Conservation (phyloP, 768 basidiomycete species). For the Boletellus ananas region DNA sequence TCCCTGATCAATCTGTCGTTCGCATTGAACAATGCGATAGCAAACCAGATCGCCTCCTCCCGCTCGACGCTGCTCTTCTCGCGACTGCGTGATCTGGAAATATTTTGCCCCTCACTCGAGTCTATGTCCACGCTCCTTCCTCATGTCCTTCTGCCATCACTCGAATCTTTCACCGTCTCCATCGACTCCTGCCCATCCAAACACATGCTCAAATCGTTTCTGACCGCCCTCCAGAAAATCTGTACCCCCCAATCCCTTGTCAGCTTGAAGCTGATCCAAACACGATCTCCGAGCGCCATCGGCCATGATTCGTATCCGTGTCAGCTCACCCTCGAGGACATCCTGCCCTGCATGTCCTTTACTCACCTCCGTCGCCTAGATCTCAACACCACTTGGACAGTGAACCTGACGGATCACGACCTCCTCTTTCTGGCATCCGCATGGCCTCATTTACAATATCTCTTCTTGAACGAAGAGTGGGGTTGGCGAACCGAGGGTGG, state of each 20-base stretch:
- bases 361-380: conserved; percentile 9
- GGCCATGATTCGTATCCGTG: background rate
- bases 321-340: conserved; percentile 17
- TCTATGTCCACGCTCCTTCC: conserved; percentile 1
- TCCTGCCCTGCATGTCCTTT: conserved; percentile 15
- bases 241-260: conserved; percentile 4
- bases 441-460: conserved; percentile 15
- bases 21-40: background rate
- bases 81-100: conserved; percentile 8
- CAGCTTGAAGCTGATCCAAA: conserved; percentile 10
- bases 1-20: conserved; percentile 11
- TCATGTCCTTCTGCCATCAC: conserved; percentile 1
- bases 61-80: conserved; percentile 1
- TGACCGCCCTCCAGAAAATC: conserved; percentile 3
- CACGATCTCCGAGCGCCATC: background rate
- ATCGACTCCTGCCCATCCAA: conserved; percentile 11
- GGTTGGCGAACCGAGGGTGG: conserved; percentile 17
- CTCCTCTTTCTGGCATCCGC: conserved; percentile 13
- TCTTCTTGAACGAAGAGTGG: conserved; percentile 18
- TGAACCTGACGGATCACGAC: conserved; percentile 10
- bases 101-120: conserved; percentile 7
- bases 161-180: conserved; percentile 7
- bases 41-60: conserved; percentile 3
- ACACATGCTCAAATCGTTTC: conserved; percentile 3
- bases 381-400: conserved; percentile 9